Conservation (phyloP, 2,329 filamentous ascomycete species). For the Diaporthe ilicicola region DNA sequence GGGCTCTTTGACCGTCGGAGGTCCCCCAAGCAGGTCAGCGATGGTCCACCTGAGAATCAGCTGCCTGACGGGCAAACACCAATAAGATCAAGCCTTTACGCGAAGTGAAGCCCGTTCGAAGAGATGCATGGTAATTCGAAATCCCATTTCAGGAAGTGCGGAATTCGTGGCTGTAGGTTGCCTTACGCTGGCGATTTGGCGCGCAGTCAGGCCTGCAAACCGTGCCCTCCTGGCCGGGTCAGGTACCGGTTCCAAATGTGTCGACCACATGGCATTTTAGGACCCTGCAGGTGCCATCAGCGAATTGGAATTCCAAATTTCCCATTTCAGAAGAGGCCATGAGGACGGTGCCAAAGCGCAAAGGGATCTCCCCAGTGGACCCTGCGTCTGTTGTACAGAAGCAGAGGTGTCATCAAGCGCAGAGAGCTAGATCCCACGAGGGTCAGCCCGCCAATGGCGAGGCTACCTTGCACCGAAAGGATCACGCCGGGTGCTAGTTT, state of each 20-base stretch:
- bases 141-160: neutral
- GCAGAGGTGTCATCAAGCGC: conserved; percentile 17
- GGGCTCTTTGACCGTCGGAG: neutral
- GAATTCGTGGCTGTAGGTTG: neutral
- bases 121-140: neutral
- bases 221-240: neutral
- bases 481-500: neutral
- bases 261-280: conserved; percentile 18
- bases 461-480: neutral
- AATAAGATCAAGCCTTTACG: neutral
- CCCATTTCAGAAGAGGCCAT: neutral
- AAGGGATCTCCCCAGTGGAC: neutral
- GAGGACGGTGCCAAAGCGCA: too few relatives aligned
- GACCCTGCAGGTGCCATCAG: neutral
- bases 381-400: neutral
- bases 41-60: conserved; percentile 10
- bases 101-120: neutral
- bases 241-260: neutral
- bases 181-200: conserved; percentile 5
- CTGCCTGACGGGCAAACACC: neutral
- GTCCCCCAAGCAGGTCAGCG: neutral
- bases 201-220: neutral
- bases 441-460: conserved; percentile 1
- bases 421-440: conserved; percentile 12
- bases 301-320: neutral